These are phyloP conservation scores for Cyberlindnera maclurae DNA, from an alignment of 805 yeast genomes.

Conservation along the genomic window DNA sequence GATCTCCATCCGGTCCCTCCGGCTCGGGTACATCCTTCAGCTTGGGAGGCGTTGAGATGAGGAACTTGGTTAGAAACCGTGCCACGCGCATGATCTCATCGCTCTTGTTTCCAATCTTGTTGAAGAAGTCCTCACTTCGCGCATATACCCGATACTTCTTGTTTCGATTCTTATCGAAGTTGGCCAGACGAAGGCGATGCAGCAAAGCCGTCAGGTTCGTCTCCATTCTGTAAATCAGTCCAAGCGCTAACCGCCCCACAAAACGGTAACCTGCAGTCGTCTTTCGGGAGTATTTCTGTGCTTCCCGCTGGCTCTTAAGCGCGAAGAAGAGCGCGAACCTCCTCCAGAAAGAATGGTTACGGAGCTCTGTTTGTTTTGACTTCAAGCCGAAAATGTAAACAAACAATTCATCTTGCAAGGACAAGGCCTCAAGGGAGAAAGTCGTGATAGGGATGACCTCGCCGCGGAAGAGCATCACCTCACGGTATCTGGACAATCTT, in stretches of 20 bases:
- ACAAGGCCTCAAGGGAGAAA: background rate
- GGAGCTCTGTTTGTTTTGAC: slow-evolving; percentile 9
- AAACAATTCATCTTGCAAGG: background rate
- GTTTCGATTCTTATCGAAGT: slow-evolving; percentile 6
- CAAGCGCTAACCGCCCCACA: too few relatives aligned
- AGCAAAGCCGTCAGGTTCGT: slow-evolving; percentile 2
- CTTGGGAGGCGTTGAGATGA: slow-evolving; percentile 12
- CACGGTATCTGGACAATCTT: slow-evolving; percentile 23
- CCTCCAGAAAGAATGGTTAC: background rate
- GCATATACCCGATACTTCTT: slow-evolving; percentile 11
- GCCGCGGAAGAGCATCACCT: slow-evolving; percentile 17
- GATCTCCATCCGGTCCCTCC: background rate
- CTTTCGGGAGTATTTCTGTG: too few relatives aligned
- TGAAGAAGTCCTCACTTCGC: slow-evolving; percentile 7
- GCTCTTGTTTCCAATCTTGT: slow-evolving; percentile 8
- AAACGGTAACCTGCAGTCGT: too few relatives aligned
- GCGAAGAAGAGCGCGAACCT: too few relatives aligned
- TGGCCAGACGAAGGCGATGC: slow-evolving; percentile 6
- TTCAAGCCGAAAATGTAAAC: slow-evolving; percentile 6
- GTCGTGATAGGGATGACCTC: slow-evolving; percentile 3
- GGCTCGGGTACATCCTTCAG: background rate
- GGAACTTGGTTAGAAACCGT: slow-evolving; percentile 9
- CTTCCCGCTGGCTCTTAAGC: too few relatives aligned
- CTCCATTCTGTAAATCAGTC: slow-evolving; percentile 8
- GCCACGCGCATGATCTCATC: slow-evolving; percentile 15